Evolutionary conservation across 345 rosid genomes (phyloP), one percentile per base, ranked within the genome.

Genomic region (Eucalyptus grandis): DNA sequence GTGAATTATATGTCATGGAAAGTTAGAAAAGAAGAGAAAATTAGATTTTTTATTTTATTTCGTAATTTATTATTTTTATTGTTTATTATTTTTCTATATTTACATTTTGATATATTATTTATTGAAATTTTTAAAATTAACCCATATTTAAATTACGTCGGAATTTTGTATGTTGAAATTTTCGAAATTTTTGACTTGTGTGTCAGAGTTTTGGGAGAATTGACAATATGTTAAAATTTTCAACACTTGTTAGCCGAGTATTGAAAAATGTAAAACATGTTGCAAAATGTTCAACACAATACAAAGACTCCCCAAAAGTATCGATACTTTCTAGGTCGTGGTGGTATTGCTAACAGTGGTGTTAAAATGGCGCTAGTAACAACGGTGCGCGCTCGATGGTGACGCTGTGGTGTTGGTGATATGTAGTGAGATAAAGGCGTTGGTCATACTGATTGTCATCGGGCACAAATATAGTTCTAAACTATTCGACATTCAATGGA

Each of bases 151-250:
- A 53, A 19, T 53, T 53, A 53, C 4, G 0, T 53, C 0, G 0
- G 58, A 53, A 21, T 53, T 53, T 21, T 0, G 1, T 3, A 53
- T 7, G 2, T 53, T 0, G 5, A 19, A 53, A 53, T 53, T 53
- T 19, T 10, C 5, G 4, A 19, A 53, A 53, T 53, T 53, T 21
- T 11, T 2, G 5, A 53, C 26, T 53, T 21, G 11, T 53, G 24
- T 53, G 24, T 53, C 0, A 7, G 1, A 53, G 0, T 8, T 3
- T 19, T 0, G 1, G 0, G 24, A 53, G 1, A 53, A 19, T 53
- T 53, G 26, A 53, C 0, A 0, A 1, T 0, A 53, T 53, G 58
- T 8, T 0, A 0, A 5, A 53, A 8, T 21, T 53, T 53, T 1
- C 4, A 19, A 8, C 2, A 53, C 24, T 19, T 53, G 11, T 19